Conservation (phyloP, 1,284 basidiomycete species). For the Cryptococcus sp. region DNA sequence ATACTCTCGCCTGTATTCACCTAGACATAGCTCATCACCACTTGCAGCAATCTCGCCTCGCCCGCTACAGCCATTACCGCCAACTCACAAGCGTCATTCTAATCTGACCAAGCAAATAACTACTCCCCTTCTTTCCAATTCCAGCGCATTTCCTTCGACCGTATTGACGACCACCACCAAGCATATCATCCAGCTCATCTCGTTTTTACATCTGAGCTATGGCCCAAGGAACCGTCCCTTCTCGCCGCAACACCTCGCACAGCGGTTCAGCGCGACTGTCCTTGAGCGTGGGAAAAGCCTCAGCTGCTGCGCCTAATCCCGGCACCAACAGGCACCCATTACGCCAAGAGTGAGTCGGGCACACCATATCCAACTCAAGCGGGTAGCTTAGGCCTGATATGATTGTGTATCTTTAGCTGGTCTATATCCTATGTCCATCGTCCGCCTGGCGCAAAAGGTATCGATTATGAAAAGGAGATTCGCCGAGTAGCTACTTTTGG, state of each 20-base stretch:
- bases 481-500: slow-evolving; percentile 53
- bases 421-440: slow-evolving; percentile 53
- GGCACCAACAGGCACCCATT: slow-evolving; percentile 46
- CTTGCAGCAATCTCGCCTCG: background rate
- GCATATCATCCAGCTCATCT: too few species aligned
- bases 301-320: slow-evolving; percentile 15
- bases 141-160: background rate
- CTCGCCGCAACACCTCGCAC: slow-evolving; percentile 38
- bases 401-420: slow-evolving; percentile 38
- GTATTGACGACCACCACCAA: background rate
- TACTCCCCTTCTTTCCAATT: background rate
- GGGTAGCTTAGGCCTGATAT: background rate
- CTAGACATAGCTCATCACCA: background rate
- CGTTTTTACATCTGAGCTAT: background rate
- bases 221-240: slow-evolving; percentile 17
- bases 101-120: background rate
- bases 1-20: too few species aligned
- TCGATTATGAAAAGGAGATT: slow-evolving; percentile 54
- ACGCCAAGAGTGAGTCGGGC: slow-evolving; percentile 47
- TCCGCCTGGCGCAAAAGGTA: slow-evolving; percentile 49
- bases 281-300: slow-evolving; percentile 41
- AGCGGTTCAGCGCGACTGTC: slow-evolving; percentile 46
- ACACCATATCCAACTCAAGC: too few species aligned
- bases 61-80: background rate
- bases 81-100: background rate